These are phyloP conservation scores for Chamaenerion angustifolium DNA, from an alignment of 345 rosid species.

Conservation along the genomic window DNA sequence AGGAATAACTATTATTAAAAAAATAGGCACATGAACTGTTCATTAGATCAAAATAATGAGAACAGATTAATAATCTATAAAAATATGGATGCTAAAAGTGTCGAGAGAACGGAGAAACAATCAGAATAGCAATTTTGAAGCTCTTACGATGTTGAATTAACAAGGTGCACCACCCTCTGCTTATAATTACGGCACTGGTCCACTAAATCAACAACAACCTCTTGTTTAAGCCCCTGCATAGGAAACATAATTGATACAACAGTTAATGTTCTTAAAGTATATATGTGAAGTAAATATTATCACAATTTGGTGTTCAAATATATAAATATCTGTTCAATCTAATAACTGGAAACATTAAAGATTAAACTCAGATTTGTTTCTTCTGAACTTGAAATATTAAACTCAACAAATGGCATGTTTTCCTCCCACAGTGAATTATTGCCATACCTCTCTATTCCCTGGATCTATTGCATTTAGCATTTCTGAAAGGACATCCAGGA, in stretches of 20 bases:
- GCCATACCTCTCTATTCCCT: conserved; percentile 66
- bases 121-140: background rate
- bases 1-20: too few species aligned
- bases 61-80: too few species aligned
- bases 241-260: too few species aligned
- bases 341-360: background rate
- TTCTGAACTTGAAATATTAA: background rate
- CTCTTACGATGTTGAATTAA: conserved; percentile 88
- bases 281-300: too few species aligned
- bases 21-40: too few species aligned
- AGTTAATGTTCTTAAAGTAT: background rate
- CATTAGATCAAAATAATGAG: too few species aligned
- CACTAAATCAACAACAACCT: conserved; percentile 91
- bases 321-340: background rate
- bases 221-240: conserved; percentile 80
- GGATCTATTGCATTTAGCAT: conserved; percentile 94
- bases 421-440: background rate
- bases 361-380: too few species aligned
- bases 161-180: conserved; percentile 97
- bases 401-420: background rate
- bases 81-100: too few species aligned
- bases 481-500: conserved; percentile 97
- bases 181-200: conserved; percentile 95
- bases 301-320: background rate
- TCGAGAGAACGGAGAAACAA: too few species aligned